Conservation (phyloP, 306 rosid genomes). For the Vigna nakashimae region DNA sequence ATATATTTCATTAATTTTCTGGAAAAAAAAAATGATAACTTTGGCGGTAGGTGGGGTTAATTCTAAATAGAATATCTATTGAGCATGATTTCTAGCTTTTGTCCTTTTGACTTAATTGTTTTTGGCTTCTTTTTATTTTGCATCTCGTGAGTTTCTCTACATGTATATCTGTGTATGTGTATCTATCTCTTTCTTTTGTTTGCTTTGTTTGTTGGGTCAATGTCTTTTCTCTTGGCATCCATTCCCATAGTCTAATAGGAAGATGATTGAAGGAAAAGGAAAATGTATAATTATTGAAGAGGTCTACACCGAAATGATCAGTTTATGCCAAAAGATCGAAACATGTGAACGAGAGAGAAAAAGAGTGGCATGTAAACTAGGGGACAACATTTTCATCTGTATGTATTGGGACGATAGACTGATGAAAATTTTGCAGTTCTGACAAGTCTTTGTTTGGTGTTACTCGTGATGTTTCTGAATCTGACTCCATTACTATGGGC, state of each 20-base stretch:
- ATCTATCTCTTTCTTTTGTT: constrained; percentile 4
- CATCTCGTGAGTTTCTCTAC: constrained; percentile 58
- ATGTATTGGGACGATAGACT: constrained; percentile 18
- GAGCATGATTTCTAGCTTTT: constrained; percentile 32
- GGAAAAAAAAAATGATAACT: constrained; percentile 24
- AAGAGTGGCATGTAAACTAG: constrained; percentile 9
- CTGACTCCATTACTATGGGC: not conserved
- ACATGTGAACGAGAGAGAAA: constrained; percentile 34
- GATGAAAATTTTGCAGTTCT: constrained; percentile 30
- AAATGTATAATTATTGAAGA: constrained; percentile 43
- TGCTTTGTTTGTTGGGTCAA: not conserved
- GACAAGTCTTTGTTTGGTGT: constrained; percentile 46
- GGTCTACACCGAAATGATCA: constrained; percentile 28
- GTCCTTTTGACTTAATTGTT: constrained; percentile 49
- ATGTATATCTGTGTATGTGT: not conserved
- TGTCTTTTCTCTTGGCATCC: constrained; percentile 26
- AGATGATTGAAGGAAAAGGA: constrained; percentile 33
- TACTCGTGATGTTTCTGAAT: constrained; percentile 42
- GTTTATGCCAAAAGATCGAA: constrained; percentile 37
- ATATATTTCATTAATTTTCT: not conserved
- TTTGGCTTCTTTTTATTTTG: constrained; percentile 53
- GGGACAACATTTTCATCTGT: constrained; percentile 41
- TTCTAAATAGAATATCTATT: constrained; percentile 32
- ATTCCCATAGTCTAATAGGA: constrained; percentile 4
- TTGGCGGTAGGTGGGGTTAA: constrained; percentile 25